These are phyloP conservation scores for Viola pubescens DNA, from an alignment of 441 rosid genomes.

Conservation along the genomic window DNA sequence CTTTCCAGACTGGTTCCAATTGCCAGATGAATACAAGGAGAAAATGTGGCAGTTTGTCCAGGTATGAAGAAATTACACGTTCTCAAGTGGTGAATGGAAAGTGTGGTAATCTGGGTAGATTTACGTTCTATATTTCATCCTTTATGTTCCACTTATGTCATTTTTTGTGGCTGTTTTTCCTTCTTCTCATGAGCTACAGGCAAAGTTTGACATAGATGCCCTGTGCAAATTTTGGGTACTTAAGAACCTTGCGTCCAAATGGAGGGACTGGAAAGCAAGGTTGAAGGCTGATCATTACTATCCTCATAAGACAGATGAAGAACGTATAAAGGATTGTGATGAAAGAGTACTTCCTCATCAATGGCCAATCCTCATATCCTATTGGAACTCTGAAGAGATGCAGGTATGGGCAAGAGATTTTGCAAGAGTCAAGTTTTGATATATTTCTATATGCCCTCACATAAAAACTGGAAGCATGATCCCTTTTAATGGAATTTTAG, in stretches of 20 bases:
- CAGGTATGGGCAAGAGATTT: slow-evolving; percentile 21
- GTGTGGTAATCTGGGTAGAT: too few species aligned
- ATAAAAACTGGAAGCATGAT: not conserved
- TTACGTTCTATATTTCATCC: too few species aligned
- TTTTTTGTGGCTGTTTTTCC: too few species aligned
- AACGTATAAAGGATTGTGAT: slow-evolving; percentile 27
- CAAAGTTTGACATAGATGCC: slow-evolving; percentile 31
- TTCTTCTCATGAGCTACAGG: slow-evolving; percentile 14
- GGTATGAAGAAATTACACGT: slow-evolving; percentile 14
- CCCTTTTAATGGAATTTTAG: slow-evolving; percentile 21
- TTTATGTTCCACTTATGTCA: too few species aligned
- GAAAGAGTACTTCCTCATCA: slow-evolving; percentile 35
- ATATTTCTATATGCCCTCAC: not conserved
- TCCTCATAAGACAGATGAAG: slow-evolving; percentile 32
- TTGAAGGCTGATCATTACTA: slow-evolving; percentile 28
- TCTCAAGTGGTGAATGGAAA: not conserved
- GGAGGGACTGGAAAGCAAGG: slow-evolving; percentile 37
- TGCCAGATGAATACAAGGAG: slow-evolving; percentile 28
- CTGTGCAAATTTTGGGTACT: slow-evolving; percentile 29
- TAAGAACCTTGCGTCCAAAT: slow-evolving; percentile 28
- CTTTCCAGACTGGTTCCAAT: slow-evolving; percentile 21
- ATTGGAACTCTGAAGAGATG: slow-evolving; percentile 34
- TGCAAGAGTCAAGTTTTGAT: not conserved
- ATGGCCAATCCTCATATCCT: slow-evolving; percentile 30
- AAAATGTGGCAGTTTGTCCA: slow-evolving; percentile 32